Evolutionary conservation across 805 yeast genomes (phyloP).

Genomic region (Starmerella floricola): DNA sequence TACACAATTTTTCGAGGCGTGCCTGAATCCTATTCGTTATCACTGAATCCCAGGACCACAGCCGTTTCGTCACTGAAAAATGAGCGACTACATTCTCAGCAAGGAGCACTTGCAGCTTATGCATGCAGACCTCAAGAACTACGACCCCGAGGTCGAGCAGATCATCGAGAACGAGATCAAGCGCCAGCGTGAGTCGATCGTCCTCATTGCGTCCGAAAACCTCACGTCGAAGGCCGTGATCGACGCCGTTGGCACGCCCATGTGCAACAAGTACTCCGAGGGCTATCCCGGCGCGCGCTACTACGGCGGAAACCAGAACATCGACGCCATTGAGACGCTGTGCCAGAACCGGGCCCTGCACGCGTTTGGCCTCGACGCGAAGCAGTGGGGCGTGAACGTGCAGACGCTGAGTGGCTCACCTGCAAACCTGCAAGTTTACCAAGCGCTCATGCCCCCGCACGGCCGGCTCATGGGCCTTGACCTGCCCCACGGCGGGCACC

Average conservation of each 20-base stretch:
- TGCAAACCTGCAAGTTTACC: constrained; percentile 93
- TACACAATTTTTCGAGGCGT: no score
- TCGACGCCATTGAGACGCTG: constrained; percentile 81
- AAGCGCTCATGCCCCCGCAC: constrained; percentile 87
- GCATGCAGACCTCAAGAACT: constrained; percentile 19
- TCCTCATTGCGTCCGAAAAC: constrained; percentile 92
- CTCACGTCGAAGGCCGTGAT: constrained; percentile 93
- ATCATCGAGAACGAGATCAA: constrained; percentile 55
- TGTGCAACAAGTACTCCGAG: constrained; percentile 97
- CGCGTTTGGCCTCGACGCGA: constrained; percentile 70
- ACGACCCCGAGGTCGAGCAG: constrained; percentile 33
- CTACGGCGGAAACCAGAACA: constrained; percentile 97
- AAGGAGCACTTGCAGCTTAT: constrained; percentile 26
- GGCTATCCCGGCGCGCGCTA: constrained; percentile 99
- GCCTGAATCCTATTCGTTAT: no score
- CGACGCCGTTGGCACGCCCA: constrained; percentile 93
- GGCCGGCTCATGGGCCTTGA: constrained; percentile 97
- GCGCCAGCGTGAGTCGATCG: constrained; percentile 89
- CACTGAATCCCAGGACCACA: neutral
- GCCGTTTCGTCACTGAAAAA: no score
- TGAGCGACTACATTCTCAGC: constrained; percentile 28
- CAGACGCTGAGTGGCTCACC: constrained; percentile 96
- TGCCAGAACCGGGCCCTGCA: constrained; percentile 92
- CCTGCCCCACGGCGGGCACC: constrained; percentile 97
- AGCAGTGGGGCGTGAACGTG: constrained; percentile 94